These are phyloP conservation scores for Fusarium falciforme DNA, from an alignment of 2,329 filamentous ascomycete genomes.

Conservation along the genomic window DNA sequence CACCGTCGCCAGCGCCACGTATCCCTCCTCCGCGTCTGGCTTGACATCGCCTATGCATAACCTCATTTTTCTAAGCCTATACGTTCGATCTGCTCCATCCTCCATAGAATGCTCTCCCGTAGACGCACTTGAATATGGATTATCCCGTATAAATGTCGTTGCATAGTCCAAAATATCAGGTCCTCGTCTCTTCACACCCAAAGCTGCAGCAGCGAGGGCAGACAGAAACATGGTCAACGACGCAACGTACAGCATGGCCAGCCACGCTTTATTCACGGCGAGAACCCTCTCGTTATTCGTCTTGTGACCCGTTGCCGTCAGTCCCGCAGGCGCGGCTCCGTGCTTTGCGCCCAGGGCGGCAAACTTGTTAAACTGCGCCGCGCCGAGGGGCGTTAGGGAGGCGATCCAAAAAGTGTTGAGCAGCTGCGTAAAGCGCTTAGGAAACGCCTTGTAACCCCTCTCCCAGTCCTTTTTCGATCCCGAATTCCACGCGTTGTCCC, in stretches of 20 bases:
- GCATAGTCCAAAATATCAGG: constrained; percentile 5
- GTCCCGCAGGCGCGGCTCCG: background rate
- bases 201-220: background rate
- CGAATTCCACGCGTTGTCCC: background rate
- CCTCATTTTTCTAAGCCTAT: background rate
- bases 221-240: constrained; percentile 5
- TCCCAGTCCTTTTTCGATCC: background rate
- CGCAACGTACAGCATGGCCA: background rate
- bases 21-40: background rate
- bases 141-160: background rate
- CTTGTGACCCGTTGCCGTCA: background rate
- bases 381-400: constrained; percentile 1
- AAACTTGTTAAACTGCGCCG: background rate
- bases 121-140: background rate
- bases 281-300: background rate
- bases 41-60: constrained; percentile 8
- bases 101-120: constrained; percentile 1
- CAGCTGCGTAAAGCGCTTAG: background rate
- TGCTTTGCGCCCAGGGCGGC: background rate
- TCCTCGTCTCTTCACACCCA: background rate
- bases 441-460: background rate
- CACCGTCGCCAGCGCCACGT: constrained; percentile 7
- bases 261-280: background rate
- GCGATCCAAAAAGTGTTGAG: constrained; percentile 13
- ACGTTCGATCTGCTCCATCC: background rate